Evolutionary conservation across 148 eudicot genomes (phyloP), one percentile per base, ranked within the genome.

Genomic region (Polygonum maritimum): DNA sequence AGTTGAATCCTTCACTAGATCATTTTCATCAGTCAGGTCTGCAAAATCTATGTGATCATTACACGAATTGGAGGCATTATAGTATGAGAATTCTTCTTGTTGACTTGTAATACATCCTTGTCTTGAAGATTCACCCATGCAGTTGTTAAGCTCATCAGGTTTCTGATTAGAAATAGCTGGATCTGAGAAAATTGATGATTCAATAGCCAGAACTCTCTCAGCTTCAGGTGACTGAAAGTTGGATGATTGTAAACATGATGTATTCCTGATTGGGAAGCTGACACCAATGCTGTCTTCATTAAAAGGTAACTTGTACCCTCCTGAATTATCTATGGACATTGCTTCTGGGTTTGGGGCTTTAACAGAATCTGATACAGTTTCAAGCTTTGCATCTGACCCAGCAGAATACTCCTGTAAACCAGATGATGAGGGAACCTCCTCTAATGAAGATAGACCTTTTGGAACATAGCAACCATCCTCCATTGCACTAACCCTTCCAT

Each of bases 391-490:
- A 67, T 69, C 73, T 47, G 78, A 82, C 80, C 73, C 69, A 65
- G 73, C 80, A 79, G 73, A 79, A 78, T 80, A 76, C 72, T 80
- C 79, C 35, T 88, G 84, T 39, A 82, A 60, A 75, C 81, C 86
- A 12, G 88, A 79, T 72, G 91, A 84, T 26, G 86, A 85, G 54
- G 85, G 79, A 21, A 75, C 84, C 76, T 87, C 76, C 69, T 86
- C 87, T 48, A 78, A 35, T 39, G 87, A 75, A 75, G 88, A 84
- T 74, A 87, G 76, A 26, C 85, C 86, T 79, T 77, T 77, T 12
- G 79, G 81, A 77, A 79, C 84, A 26, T 79, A 62, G 49, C 69
- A 79, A 83, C 92, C 80, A 81, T 81, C 84, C 47, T 78, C 80
- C 41, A 58, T 80, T 52, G 76, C 33, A 77, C 81, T 82, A 58